Conservation (phyloP, 1,284 basidiomycete species). For the Phellinidium pouzarii region DNA sequence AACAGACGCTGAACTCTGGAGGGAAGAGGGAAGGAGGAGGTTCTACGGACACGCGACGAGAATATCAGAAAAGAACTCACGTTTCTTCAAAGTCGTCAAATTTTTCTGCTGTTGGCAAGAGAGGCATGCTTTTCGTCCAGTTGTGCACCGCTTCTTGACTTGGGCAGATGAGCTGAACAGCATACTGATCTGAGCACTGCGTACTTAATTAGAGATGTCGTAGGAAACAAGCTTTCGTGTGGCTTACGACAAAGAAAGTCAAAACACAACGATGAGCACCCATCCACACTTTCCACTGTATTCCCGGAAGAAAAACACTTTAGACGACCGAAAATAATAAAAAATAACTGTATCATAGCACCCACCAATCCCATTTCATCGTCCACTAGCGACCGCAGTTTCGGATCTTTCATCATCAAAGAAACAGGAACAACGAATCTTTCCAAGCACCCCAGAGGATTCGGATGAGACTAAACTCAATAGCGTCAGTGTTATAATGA, state of each 20-base stretch:
- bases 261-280: constrained; percentile 7
- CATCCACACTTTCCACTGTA: constrained; percentile 17
- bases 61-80: not conserved
- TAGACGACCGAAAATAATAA: not conserved
- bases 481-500: not conserved
- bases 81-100: constrained; percentile 8
- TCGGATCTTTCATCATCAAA: constrained; percentile 12
- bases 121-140: constrained; percentile 3
- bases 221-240: not conserved
- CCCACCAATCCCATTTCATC: constrained; percentile 9
- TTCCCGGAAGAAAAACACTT: not conserved
- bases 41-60: not conserved
- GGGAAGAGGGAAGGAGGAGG: not conserved
- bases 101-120: not conserved
- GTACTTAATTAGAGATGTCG: not conserved
- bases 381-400: not conserved
- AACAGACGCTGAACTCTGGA: constrained; percentile 1
- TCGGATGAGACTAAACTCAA: not conserved
- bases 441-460: not conserved
- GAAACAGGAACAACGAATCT: constrained; percentile 11
- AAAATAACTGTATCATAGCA: not conserved
- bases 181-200: constrained; percentile 12
- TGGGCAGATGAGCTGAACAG: constrained; percentile 3
- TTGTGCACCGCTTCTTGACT: not conserved
- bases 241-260: constrained; percentile 7